Percentiles rank a stretch among this genome's conserved stretches.
phyloP scores from a whole-genome alignment of 305 asterid species.

The Fraxinus dipetala region DNA sequence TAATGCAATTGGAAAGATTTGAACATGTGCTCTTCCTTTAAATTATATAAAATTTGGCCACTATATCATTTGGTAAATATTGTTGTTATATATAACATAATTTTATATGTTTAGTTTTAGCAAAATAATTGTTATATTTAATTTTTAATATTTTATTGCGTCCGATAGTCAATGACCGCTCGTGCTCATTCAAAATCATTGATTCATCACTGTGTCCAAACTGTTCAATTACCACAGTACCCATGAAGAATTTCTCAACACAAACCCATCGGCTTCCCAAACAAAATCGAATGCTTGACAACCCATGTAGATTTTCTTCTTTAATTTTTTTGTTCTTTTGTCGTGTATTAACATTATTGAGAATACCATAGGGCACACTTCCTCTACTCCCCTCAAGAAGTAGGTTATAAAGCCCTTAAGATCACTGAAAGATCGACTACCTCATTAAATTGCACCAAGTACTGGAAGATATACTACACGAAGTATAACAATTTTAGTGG shows the following conservation, averaged over 20 bases:
- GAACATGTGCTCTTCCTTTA: too few species aligned
- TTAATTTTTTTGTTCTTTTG: background rate
- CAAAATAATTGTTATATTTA: too few species aligned
- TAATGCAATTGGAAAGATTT: too few species aligned
- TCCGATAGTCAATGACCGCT: too few species aligned
- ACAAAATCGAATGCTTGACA: background rate
- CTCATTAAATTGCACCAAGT: background rate
- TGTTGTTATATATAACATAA: too few species aligned
- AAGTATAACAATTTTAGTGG: background rate
- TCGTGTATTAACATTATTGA: background rate
- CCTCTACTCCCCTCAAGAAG: background rate
- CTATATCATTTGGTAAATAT: too few species aligned
- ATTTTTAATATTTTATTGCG: too few species aligned
- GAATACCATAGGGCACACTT: background rate
- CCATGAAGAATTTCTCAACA: background rate
- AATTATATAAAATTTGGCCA: too few species aligned
- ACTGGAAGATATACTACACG: background rate
- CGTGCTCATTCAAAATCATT: too few species aligned
- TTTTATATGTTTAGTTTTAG: too few species aligned
- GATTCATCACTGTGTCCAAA: slow-evolving; percentile 49
- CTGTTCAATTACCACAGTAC: slow-evolving; percentile 33
- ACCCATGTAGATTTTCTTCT: background rate
- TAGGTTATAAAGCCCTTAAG: background rate
- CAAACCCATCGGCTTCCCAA: background rate
- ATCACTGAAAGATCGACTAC: background rate